Evolutionary conservation across 345 rosid species (phyloP).

Genomic region (Hibiscus tridactylites): DNA sequence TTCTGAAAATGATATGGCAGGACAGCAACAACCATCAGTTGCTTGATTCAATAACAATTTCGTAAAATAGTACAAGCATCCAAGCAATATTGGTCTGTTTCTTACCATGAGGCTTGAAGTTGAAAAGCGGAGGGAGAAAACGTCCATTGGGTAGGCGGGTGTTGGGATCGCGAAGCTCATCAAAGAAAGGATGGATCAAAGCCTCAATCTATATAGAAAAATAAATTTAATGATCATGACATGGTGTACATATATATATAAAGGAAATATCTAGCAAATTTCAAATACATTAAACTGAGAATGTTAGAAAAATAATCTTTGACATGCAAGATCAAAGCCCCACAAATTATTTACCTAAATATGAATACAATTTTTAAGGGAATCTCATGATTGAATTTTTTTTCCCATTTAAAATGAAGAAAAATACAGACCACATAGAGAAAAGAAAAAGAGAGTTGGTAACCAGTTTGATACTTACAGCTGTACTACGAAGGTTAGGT

Average conservation of each 20-base stretch:
- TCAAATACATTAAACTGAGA: no score
- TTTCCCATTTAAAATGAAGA: not conserved
- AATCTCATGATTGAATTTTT: not conserved
- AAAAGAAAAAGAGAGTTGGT: not conserved
- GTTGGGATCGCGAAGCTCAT: conserved; percentile 78
- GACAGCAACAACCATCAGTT: conserved; percentile 6
- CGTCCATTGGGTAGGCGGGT: conserved; percentile 81
- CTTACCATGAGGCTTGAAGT: conserved; percentile 85
- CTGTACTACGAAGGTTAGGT: conserved; percentile 83
- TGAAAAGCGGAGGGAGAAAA: conserved; percentile 87
- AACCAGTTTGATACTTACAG: conserved; percentile 45
- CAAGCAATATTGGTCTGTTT: not conserved
- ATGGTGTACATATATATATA: not conserved
- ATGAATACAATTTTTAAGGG: not conserved
- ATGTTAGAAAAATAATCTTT: not conserved
- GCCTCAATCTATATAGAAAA: conserved; percentile 56
- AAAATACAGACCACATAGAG: not conserved
- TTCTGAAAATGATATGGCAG: conserved; percentile 31
- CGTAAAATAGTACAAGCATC: not conserved
- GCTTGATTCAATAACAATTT: not conserved
- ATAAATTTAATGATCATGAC: not conserved
- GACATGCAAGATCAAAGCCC: not conserved
- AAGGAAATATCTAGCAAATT: not conserved
- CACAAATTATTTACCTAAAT: not conserved
- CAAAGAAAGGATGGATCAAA: conserved; percentile 85